Evolutionary conservation across 2,329 filamentous ascomycete species (phyloP).

Genomic region (Magnaporthiopsis incrustans): DNA sequence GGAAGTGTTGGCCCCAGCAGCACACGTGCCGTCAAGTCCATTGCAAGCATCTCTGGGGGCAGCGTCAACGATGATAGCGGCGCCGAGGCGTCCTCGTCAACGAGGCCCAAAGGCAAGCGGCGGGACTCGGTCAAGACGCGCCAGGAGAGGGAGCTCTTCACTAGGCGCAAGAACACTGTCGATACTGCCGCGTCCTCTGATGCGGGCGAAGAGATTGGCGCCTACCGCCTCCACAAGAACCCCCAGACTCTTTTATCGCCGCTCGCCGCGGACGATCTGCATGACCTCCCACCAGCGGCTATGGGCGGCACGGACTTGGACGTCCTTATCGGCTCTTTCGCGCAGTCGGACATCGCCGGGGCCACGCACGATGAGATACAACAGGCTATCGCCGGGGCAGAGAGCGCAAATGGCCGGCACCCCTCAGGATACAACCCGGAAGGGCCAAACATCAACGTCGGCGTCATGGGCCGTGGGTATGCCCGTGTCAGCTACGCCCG

Average conservation of each 20-base stretch:
- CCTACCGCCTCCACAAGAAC: slow-evolving; percentile 43
- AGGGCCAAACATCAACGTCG: slow-evolving; percentile 41
- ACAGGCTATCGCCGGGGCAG: slow-evolving; percentile 55
- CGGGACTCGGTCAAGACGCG: slow-evolving; percentile 74
- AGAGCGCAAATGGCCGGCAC: slow-evolving; percentile 58
- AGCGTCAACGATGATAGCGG: slow-evolving; percentile 64
- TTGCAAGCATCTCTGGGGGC: slow-evolving; percentile 71
- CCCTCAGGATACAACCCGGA: slow-evolving; percentile 35
- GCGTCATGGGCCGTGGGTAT: slow-evolving; percentile 69
- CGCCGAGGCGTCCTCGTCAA: slow-evolving; percentile 49
- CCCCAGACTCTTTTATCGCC: slow-evolving; percentile 34
- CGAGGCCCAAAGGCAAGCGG: slow-evolving; percentile 61
- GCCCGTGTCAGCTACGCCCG: slow-evolving; percentile 68
- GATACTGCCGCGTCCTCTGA: slow-evolving; percentile 57
- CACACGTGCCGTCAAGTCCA: slow-evolving; percentile 80
- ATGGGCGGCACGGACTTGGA: slow-evolving; percentile 70
- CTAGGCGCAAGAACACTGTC: slow-evolving; percentile 61
- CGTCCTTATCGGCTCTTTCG: slow-evolving; percentile 67
- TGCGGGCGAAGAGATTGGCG: slow-evolving; percentile 41
- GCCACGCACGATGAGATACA: slow-evolving; percentile 72
- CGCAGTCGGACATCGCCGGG: slow-evolving; percentile 67
- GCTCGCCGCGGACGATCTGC: slow-evolving; percentile 62
- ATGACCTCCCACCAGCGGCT: slow-evolving; percentile 52
- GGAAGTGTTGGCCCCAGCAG: slow-evolving; percentile 74
- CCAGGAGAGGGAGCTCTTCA: slow-evolving; percentile 87